Evolutionary conservation across 2,329 filamentous ascomycete species (phyloP).

Genomic region (Aspergillus sergii): DNA sequence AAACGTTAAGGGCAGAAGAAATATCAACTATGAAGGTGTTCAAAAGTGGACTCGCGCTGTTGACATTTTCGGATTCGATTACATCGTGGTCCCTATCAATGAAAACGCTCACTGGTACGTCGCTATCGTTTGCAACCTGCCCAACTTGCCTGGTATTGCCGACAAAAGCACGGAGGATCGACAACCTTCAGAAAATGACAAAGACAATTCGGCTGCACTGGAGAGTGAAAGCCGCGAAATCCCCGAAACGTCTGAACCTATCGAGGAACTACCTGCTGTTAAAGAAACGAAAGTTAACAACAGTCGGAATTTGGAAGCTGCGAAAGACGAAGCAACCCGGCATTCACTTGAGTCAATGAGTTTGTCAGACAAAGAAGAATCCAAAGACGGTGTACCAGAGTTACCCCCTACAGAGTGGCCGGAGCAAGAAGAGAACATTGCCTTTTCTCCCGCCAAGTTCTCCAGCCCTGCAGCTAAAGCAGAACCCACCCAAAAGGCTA

Average conservation of each 20-base stretch:
- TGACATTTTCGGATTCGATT: constrained; percentile 83
- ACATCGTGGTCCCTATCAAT: constrained; percentile 89
- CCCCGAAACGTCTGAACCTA: constrained; percentile 30
- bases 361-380: constrained; percentile 24
- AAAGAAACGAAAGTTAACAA: neutral
- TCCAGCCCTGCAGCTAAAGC: constrained; percentile 16
- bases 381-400: constrained; percentile 1
- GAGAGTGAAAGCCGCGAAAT: constrained; percentile 29
- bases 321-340: constrained; percentile 28
- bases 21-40: constrained; percentile 82
- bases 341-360: constrained; percentile 33
- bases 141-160: constrained; percentile 54
- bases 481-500: constrained; percentile 14
- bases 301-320: constrained; percentile 9
- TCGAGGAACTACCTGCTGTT: neutral
- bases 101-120: constrained; percentile 90
- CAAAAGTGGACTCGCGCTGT: constrained; percentile 84
- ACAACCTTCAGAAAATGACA: neutral
- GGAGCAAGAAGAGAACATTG: constrained; percentile 32
- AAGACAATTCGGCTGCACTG: constrained; percentile 15
- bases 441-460: constrained; percentile 18
- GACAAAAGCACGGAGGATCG: constrained; percentile 11
- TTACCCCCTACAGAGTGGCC: constrained; percentile 28
- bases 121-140: constrained; percentile 89
- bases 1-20: constrained; percentile 55